Percentiles rank a stretch among this genome's conserved stretches.
These are phyloP conservation scores for Orychophragmus violaceus DNA, from an alignment of 345 rosid species.

Conservation along the genomic window DNA sequence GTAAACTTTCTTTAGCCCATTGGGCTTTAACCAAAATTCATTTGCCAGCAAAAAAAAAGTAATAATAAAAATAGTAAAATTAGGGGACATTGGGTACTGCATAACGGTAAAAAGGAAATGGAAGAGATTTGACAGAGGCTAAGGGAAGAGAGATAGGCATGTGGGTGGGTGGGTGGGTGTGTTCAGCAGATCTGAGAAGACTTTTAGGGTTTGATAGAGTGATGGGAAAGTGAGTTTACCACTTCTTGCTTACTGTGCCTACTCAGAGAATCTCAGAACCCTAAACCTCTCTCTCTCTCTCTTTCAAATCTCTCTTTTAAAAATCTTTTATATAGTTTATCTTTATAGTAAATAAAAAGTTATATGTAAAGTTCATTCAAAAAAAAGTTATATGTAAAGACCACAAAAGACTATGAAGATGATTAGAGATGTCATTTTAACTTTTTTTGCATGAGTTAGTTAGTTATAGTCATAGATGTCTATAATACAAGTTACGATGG, in stretches of 20 bases:
- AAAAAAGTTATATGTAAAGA: no score
- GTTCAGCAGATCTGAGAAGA: slow-evolving; percentile 22
- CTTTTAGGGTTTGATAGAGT: neutral
- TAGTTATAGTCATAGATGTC: neutral
- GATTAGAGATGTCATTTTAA: no score
- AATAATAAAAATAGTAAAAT: neutral
- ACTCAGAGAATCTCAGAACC: no score
- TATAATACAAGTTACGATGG: neutral
- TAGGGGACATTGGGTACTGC: neutral
- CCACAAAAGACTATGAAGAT: no score
- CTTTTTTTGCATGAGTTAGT: no score
- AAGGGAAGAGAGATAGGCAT: slow-evolving; percentile 8
- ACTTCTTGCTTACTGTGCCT: slow-evolving; percentile 2
- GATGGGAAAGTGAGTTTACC: slow-evolving; percentile 5
- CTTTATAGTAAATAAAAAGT: no score
- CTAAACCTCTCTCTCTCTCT: neutral
- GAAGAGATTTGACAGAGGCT: neutral
- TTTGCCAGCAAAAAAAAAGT: no score
- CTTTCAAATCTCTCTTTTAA: neutral
- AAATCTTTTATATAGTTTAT: no score
- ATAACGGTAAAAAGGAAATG: slow-evolving; percentile 20
- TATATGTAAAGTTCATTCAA: no score
- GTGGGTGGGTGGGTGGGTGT: slow-evolving; percentile 3
- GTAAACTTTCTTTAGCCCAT: no score
- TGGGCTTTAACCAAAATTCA: no score